Conservation (phyloP, 306 rosid genomes). For the Senna tora region DNA sequence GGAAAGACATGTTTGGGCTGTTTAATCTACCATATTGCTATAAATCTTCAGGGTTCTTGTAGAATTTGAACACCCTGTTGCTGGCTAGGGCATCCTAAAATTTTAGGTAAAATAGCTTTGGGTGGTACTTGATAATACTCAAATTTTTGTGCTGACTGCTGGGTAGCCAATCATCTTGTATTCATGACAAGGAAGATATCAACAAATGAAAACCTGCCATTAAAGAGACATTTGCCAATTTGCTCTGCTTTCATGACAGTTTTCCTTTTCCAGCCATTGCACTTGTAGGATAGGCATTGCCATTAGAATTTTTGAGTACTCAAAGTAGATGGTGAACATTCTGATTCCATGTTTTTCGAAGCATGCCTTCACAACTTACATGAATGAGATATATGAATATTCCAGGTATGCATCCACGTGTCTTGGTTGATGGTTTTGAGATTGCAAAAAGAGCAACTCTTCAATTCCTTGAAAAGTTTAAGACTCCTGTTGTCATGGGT, state of each 20-base stretch:
- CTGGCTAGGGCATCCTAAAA: background rate
- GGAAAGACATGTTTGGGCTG: background rate
- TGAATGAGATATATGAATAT: conserved; percentile 18
- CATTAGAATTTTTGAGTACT: background rate
- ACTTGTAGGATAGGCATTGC: background rate
- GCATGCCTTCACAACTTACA: background rate
- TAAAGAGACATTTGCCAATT: background rate
- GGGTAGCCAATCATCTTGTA: background rate
- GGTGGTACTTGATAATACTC: background rate
- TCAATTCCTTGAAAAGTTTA: conserved; percentile 85
- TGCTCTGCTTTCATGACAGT: background rate
- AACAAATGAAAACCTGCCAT: background rate
- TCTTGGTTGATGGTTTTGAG: conserved; percentile 96
- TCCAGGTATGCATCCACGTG: conserved; percentile 98
- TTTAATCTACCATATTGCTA: background rate
- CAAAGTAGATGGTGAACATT: background rate
- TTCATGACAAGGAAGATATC: background rate
- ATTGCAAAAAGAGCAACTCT: conserved; percentile 92
- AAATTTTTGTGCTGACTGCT: background rate
- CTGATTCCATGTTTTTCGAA: background rate
- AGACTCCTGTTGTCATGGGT: conserved; percentile 87
- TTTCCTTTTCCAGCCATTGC: background rate
- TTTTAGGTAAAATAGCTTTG: background rate
- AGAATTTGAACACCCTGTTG: background rate
- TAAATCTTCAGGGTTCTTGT: conserved; percentile 11